Percentiles rank a stretch among this genome's conserved stretches.
phyloP scores from a whole-genome alignment of 1,139 yeast genomes.

The Zygosaccharomyces pseudobailii region DNA sequence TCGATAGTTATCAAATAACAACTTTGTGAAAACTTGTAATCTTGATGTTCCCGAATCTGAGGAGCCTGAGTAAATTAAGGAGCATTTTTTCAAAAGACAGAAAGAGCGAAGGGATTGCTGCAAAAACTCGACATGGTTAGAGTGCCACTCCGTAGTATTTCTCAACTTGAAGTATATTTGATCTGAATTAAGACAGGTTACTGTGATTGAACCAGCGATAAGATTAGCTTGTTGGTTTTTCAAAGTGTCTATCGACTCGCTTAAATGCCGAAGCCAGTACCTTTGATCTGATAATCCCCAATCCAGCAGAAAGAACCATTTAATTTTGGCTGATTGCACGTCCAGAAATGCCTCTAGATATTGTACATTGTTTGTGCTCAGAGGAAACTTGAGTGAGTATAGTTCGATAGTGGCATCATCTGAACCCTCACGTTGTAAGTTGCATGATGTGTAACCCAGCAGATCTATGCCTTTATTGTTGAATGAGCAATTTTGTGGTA shows the following conservation, averaged over 20 bases:
- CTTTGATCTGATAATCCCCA: conserved; percentile 19
- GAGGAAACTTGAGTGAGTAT: conserved; percentile 7
- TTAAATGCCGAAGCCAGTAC: conserved; percentile 17
- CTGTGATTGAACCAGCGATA: conserved; percentile 8
- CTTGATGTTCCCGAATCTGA: background rate
- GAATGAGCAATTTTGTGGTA: conserved; percentile 2
- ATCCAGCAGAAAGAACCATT: conserved; percentile 21
- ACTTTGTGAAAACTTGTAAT: conserved; percentile 7
- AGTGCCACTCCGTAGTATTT: conserved; percentile 18
- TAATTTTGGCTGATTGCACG: conserved; percentile 1
- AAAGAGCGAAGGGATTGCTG: conserved; percentile 22
- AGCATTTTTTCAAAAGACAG: conserved; percentile 12
- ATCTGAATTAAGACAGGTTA: conserved; percentile 15
- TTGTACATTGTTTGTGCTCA: background rate
- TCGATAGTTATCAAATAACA: conserved; percentile 10
- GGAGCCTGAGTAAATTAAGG: conserved; percentile 15
- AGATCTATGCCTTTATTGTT: conserved; percentile 4
- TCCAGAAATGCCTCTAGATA: conserved; percentile 5
- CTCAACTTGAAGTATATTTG: conserved; percentile 18
- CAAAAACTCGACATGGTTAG: conserved; percentile 21
- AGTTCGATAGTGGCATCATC: background rate
- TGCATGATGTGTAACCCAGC: conserved; percentile 4
- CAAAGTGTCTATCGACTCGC: conserved; percentile 3
- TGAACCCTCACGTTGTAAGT: background rate
- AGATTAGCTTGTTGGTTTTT: conserved; percentile 1